These are phyloP conservation scores for Mucuna pruriens DNA, from an alignment of 306 rosid species.

Conservation along the genomic window DNA sequence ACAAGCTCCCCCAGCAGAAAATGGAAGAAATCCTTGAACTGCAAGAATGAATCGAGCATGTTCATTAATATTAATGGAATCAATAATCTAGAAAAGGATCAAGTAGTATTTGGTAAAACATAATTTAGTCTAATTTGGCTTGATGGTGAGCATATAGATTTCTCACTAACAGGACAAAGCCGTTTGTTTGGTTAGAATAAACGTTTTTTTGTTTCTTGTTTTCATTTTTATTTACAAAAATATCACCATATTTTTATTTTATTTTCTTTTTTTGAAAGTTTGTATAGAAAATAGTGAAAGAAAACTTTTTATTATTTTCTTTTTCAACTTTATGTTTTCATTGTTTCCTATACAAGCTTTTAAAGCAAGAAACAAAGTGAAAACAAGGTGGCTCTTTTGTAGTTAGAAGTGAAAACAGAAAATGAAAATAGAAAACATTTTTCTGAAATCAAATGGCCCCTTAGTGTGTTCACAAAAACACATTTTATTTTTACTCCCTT, in stretches of 20 bases:
- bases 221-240: neutral
- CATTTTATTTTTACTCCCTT: neutral
- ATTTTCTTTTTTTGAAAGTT: neutral
- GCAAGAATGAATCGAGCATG: neutral
- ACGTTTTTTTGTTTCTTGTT: neutral
- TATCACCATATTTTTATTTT: neutral
- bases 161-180: neutral
- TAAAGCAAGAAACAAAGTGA: neutral
- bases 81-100: neutral
- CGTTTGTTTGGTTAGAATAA: neutral
- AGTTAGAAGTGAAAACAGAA: neutral
- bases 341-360: neutral
- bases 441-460: neutral
- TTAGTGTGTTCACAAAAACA: neutral
- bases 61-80: neutral
- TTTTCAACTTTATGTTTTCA: neutral
- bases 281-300: neutral
- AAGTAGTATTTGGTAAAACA: constrained; percentile 12
- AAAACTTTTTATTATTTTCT: neutral
- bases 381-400: neutral
- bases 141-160: constrained; percentile 12
- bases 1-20: constrained; percentile 22
- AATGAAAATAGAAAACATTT: neutral
- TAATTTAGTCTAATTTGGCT: neutral
- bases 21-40: constrained; percentile 30